phyloP scores from a whole-genome alignment of 2,329 filamentous ascomycete species.

The Apiospora marii region DNA sequence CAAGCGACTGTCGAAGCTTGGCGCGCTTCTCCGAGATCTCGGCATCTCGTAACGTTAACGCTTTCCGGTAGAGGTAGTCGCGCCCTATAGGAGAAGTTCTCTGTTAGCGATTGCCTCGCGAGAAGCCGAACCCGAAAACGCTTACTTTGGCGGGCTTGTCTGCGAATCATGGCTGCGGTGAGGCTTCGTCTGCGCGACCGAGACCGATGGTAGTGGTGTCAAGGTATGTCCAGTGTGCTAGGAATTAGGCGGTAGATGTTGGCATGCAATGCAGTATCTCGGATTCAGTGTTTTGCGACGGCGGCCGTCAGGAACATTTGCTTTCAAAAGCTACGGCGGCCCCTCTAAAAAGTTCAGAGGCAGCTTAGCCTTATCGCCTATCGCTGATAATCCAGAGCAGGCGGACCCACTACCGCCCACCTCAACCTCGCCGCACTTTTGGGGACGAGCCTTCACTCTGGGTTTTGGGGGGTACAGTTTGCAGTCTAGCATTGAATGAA shows the following conservation, averaged over 20 bases:
- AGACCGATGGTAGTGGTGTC: conserved; percentile 29
- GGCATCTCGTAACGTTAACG: conserved; percentile 86
- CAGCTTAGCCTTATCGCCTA: conserved; percentile 19
- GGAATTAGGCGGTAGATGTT: not conserved
- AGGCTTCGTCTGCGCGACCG: not conserved
- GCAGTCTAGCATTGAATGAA: conserved; percentile 7
- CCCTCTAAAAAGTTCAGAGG: conserved; percentile 8
- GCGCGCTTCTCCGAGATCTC: conserved; percentile 88
- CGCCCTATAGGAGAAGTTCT: conserved; percentile 39
- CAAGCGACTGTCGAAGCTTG: conserved; percentile 84
- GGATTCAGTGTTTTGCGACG: conserved; percentile 30
- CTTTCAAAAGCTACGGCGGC: not conserved
- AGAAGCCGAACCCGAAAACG: not conserved
- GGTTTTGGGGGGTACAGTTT: not conserved
- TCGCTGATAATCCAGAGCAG: conserved; percentile 9
- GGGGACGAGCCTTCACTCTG: conserved; percentile 9
- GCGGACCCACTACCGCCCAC: conserved; percentile 24
- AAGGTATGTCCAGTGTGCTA: not conserved
- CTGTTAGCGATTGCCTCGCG: not conserved
- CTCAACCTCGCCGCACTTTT: conserved; percentile 18
- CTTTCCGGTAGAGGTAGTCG: conserved; percentile 91
- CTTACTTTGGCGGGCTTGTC: conserved; percentile 77
- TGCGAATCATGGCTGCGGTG: conserved; percentile 48
- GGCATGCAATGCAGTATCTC: not conserved
- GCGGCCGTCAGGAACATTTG: not conserved